Evolutionary conservation across 768 basidiomycete genomes (phyloP).

Genomic region (Cystobasidium tubakii): DNA sequence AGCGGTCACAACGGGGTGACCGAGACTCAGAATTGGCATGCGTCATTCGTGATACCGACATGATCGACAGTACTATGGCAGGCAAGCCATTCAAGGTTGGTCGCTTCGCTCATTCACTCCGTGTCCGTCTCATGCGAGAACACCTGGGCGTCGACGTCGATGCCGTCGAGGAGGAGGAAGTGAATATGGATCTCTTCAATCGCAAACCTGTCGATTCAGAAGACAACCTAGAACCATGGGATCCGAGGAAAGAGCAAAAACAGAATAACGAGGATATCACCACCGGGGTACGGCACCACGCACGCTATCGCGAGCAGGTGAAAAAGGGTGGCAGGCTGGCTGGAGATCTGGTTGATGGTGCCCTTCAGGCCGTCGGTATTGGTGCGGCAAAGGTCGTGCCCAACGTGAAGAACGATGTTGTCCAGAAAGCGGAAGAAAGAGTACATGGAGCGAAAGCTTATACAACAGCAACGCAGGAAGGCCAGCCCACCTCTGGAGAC

Average conservation of each 20-base stretch:
- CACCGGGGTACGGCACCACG: constrained; percentile 45
- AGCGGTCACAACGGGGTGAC: constrained; percentile 89
- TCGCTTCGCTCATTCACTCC: constrained; percentile 88
- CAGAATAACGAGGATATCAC: constrained; percentile 46
- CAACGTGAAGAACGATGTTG: constrained; percentile 31
- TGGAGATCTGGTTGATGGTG: constrained; percentile 51
- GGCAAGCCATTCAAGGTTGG: constrained; percentile 92
- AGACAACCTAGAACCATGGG: constrained; percentile 30
- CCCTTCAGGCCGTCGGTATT: constrained; percentile 52
- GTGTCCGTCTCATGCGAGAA: constrained; percentile 90
- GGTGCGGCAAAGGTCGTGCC: constrained; percentile 45
- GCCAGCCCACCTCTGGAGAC: constrained; percentile 36
- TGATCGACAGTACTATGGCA: constrained; percentile 91
- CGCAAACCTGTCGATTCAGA: constrained; percentile 44
- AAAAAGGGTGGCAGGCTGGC: not conserved
- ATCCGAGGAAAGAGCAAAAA: constrained; percentile 21
- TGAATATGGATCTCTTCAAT: constrained; percentile 38
- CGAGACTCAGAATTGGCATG: constrained; percentile 92
- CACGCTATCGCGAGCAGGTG: not conserved
- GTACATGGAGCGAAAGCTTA: constrained; percentile 48
- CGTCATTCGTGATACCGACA: constrained; percentile 90
- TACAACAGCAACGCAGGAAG: constrained; percentile 55
- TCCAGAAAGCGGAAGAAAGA: constrained; percentile 51
- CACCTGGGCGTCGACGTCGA: constrained; percentile 95
- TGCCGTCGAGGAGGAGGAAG: constrained; percentile 67